Evolutionary conservation across 345 rosid genomes (phyloP).

Genomic region (Citrus inodora): DNA sequence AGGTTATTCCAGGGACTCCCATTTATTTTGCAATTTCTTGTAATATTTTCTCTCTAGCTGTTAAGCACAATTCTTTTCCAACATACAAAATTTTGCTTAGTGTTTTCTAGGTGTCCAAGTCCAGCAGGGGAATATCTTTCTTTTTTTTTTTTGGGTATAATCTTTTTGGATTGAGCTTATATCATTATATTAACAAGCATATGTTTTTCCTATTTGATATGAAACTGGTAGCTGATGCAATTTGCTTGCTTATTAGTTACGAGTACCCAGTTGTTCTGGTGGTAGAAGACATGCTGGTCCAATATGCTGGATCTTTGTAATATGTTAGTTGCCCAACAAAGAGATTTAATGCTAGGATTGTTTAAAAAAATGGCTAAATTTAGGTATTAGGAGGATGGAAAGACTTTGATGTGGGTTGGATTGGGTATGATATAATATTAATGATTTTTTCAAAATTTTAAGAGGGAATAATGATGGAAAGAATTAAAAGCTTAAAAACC

Average conservation of each 20-base stretch:
- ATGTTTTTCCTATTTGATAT: neutral
- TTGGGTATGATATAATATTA: neutral
- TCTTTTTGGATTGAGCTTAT: neutral
- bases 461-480: neutral
- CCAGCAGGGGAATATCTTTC: no score
- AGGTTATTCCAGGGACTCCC: slow-evolving; percentile 1
- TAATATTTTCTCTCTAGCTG: neutral
- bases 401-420: neutral
- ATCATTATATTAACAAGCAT: neutral
- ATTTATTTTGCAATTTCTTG: neutral
- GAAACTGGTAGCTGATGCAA: neutral
- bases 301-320: neutral
- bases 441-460: neutral
- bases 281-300: neutral
- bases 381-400: neutral
- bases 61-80: neutral
- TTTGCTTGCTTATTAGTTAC: neutral
- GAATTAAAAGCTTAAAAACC: neutral
- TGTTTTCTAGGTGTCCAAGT: neutral
- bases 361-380: neutral
- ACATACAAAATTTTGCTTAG: neutral
- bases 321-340: neutral
- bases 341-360: neutral
- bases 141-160: neutral
- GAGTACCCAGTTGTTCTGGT: neutral